Base-by-base conservation (phyloP, 805 yeast genomes). In the Blastobotrys chiropterorum region DNA sequence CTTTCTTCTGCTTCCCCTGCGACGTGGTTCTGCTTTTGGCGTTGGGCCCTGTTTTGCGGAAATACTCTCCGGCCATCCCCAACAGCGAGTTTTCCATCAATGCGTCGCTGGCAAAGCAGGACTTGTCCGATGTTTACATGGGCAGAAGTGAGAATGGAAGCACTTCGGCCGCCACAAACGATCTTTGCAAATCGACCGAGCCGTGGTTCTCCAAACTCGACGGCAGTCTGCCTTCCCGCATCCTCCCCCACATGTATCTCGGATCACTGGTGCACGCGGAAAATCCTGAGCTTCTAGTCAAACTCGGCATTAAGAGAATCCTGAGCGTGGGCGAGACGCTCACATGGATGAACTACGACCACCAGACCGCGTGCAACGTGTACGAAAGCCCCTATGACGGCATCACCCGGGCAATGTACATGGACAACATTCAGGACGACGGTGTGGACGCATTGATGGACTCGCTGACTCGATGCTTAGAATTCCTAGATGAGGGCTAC, bases 261-360 rank as follows among this genome's bases (percentile, higher is more conserved):
- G 98, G 98, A 0, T 83, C 94, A 2, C 71, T 90, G 50, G 78
- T 70, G 46, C 97, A 92, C 69, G 97, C 97, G 2, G 82, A 81
- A 52, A 79, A 82, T 57, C 75, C 84, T 3, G 78, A 80, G 2
- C 67, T 92, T 57, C 70, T 92, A 50, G 67, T 71, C 26, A 76
- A 75, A 51, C 68, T 92, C 11, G 89, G 87, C 0, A 88, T 92
- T 52, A 77, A 75, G 15, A 79, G 86, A 52, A 76, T 92, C 11
- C 82, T 92, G 13, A 83, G 94, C 1, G 97, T 92, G 7, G 98
- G 98, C 1, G 97, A 92, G 60, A 70, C 71, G 8, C 69, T 86
- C 5, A 71, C 77, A 1, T 90, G 96, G 96, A 58, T 81, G 31
- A 38, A 44, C 20, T 49, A 46, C 5, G 46, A 44, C 5, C 44